phyloP scores from a whole-genome alignment of 2,329 filamentous ascomycete genomes.

The Phialemonium atrogriseum region DNA sequence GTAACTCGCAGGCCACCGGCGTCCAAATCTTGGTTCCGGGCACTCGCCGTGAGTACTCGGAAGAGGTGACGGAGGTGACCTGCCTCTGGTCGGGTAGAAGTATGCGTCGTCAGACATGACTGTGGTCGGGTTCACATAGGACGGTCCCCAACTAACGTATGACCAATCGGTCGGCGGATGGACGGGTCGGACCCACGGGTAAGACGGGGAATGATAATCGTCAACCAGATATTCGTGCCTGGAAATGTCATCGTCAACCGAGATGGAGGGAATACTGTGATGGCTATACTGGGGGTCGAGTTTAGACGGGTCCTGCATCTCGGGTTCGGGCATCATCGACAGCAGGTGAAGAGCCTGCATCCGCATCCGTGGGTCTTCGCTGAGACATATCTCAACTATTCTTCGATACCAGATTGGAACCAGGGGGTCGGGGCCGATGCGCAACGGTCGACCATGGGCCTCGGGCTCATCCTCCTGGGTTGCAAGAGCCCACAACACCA shows the following conservation, averaged over 20 bases:
- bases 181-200: constrained; percentile 29
- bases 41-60: constrained; percentile 33
- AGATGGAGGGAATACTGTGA: constrained; percentile 23
- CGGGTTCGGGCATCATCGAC: constrained; percentile 50
- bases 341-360: constrained; percentile 67
- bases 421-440: constrained; percentile 45
- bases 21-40: constrained; percentile 17
- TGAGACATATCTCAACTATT: constrained; percentile 70
- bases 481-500: constrained; percentile 92
- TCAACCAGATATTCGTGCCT: constrained; percentile 30
- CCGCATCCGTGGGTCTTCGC: constrained; percentile 62
- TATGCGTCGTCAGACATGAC: constrained; percentile 30
- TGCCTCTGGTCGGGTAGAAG: constrained; percentile 39
- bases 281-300: constrained; percentile 16
- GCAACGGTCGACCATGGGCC: constrained; percentile 62
- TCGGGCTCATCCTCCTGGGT: constrained; percentile 88
- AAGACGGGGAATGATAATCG: constrained; percentile 18
- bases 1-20: neutral
- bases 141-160: constrained; percentile 25
- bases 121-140: constrained; percentile 25
- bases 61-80: constrained; percentile 44
- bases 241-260: constrained; percentile 30
- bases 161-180: constrained; percentile 36
- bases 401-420: constrained; percentile 74
- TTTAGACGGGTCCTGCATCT: constrained; percentile 4